phyloP scores from a whole-genome alignment of 352 stramenopile species.

The Pythium insidiosum region DNA sequence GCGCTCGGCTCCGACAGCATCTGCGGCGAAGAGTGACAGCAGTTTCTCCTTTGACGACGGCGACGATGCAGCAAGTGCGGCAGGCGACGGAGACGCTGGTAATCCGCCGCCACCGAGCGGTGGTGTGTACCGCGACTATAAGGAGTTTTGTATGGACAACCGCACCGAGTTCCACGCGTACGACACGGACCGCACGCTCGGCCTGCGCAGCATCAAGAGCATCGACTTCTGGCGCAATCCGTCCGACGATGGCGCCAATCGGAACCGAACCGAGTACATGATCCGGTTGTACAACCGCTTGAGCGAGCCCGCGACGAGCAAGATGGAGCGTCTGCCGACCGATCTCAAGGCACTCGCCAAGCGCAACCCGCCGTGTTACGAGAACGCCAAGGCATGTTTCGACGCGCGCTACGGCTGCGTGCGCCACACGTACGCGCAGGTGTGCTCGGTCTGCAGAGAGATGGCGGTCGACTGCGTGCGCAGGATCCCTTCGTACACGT shows the following conservation, averaged over 20 bases:
- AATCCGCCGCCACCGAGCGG: not conserved
- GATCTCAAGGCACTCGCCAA: slow-evolving; percentile 29
- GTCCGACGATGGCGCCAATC: slow-evolving; percentile 39
- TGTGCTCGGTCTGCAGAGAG: slow-evolving; percentile 45
- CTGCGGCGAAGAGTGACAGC: not conserved
- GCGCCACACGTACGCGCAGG: slow-evolving; percentile 52
- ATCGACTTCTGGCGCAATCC: slow-evolving; percentile 58
- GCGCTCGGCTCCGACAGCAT: not conserved
- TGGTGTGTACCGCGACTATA: slow-evolving; percentile 29
- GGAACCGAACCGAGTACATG: slow-evolving; percentile 35
- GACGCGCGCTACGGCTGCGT: slow-evolving; percentile 39
- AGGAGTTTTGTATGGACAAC: slow-evolving; percentile 34
- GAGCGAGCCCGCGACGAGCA: slow-evolving; percentile 8
- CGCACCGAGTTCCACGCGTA: slow-evolving; percentile 46
- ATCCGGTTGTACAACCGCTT: slow-evolving; percentile 45
- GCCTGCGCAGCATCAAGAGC: slow-evolving; percentile 31
- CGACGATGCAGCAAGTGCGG: not conserved
- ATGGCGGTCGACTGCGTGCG: slow-evolving; percentile 25
- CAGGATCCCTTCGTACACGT: slow-evolving; percentile 28
- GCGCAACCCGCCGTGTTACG: slow-evolving; percentile 49
- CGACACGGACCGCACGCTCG: slow-evolving; percentile 38
- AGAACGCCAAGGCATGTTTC: slow-evolving; percentile 47
- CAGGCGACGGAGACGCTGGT: not conserved
- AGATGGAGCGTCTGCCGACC: slow-evolving; percentile 36
- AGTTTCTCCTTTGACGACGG: not conserved